Conservation (phyloP, 1,284 basidiomycete species). For the Laetiporus sulphureus region DNA sequence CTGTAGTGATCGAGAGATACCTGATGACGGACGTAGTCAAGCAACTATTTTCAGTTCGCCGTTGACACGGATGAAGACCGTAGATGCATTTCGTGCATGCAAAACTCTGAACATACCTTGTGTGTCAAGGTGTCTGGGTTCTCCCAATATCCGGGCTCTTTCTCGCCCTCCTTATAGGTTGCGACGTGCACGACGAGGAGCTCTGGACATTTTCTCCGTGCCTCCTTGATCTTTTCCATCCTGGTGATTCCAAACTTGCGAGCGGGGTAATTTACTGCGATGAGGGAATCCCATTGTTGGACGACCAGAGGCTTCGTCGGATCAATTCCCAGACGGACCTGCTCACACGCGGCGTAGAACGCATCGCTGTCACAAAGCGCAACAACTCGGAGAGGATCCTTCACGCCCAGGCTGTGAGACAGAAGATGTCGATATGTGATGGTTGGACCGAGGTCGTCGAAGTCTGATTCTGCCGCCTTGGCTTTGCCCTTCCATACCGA, state of each 20-base stretch:
- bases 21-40: slow-evolving; percentile 29
- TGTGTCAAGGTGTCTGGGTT: slow-evolving; percentile 84
- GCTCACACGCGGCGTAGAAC: slow-evolving; percentile 90
- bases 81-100: no score
- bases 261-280: slow-evolving; percentile 96
- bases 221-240: slow-evolving; percentile 73
- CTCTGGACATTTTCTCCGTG: slow-evolving; percentile 81
- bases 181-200: slow-evolving; percentile 89
- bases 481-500: slow-evolving; percentile 44
- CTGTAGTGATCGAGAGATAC: slow-evolving; percentile 94
- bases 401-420: slow-evolving; percentile 55
- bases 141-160: slow-evolving; percentile 85
- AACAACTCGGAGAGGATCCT: slow-evolving; percentile 69
- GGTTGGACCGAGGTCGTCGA: slow-evolving; percentile 51
- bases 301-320: slow-evolving; percentile 80
- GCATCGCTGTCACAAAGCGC: slow-evolving; percentile 94
- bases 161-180: slow-evolving; percentile 88
- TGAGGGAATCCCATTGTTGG: slow-evolving; percentile 86
- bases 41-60: no score
- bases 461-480: slow-evolving; percentile 34
- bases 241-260: slow-evolving; percentile 86
- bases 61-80: no score
- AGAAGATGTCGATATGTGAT: slow-evolving; percentile 73
- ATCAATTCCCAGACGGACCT: slow-evolving; percentile 73
- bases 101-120: slow-evolving; percentile 74